A percentile compares a stretch with the other conserved stretches of the same genome.
phyloP scores from a whole-genome alignment of 257 asterid genomes.

The Solanum arcanum region DNA sequence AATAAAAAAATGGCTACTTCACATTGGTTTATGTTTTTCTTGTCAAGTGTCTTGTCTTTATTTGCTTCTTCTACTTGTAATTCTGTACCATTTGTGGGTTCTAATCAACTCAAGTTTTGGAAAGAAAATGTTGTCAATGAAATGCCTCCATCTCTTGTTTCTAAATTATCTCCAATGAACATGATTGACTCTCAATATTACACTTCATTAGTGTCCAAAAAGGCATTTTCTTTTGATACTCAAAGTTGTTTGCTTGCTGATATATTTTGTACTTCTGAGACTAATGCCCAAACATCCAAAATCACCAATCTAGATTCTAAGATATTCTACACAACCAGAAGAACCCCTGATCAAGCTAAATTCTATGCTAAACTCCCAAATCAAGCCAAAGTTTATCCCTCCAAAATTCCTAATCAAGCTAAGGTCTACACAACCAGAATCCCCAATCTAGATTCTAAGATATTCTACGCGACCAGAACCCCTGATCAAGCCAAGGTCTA shows the following conservation, averaged over 20 bases:
- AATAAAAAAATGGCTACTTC: not conserved
- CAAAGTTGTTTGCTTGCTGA: not conserved
- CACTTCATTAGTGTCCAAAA: not conserved
- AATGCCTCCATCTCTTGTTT: constrained; percentile 5
- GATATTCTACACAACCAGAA: not conserved
- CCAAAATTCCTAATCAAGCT: not conserved
- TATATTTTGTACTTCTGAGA: not conserved
- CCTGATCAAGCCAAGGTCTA: not conserved
- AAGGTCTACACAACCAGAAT: too few species aligned
- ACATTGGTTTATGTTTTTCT: not conserved
- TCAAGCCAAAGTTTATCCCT: not conserved
- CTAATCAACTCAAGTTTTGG: constrained; percentile 4
- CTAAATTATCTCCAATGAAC: constrained; percentile 7
- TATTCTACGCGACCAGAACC: too few species aligned
- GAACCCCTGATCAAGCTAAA: not conserved
- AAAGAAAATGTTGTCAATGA: not conserved
- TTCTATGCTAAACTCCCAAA: not conserved
- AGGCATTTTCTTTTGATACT: not conserved
- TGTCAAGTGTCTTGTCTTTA: not conserved
- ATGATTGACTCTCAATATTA: not conserved
- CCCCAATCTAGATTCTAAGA: too few species aligned
- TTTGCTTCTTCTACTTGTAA: not conserved
- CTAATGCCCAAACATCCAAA: not conserved
- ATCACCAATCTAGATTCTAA: not conserved
- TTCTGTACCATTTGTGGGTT: not conserved